Evolutionary conservation across 805 yeast species (phyloP).

Genomic region (Saturnispora serradocipensis): DNA sequence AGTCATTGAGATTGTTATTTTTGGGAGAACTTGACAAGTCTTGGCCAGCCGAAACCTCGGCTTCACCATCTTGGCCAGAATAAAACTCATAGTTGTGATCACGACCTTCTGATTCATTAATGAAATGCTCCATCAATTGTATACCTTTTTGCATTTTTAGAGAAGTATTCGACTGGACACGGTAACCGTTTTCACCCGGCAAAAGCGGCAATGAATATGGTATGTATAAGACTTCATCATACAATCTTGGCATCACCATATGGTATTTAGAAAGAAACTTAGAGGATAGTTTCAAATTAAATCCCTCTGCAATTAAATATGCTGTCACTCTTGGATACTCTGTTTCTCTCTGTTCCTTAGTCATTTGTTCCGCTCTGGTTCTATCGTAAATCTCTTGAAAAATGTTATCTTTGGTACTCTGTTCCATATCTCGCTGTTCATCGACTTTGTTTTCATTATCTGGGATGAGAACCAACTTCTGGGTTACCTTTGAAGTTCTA

Average conservation of each 20-base stretch:
- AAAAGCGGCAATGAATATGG: constrained; percentile 81
- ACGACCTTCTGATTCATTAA: constrained; percentile 72
- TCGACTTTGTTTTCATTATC: constrained; percentile 30
- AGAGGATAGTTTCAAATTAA: constrained; percentile 54
- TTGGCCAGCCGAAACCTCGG: constrained; percentile 16
- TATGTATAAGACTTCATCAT: constrained; percentile 89
- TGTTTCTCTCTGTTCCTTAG: constrained; percentile 49
- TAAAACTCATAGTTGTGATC: constrained; percentile 91
- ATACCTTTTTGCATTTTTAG: constrained; percentile 31
- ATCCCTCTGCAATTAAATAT: constrained; percentile 78
- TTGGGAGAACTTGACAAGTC: constrained; percentile 6
- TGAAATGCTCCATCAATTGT: constrained; percentile 60
- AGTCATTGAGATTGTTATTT: constrained; percentile 32
- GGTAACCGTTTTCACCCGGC: constrained; percentile 73
- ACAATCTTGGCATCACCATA: constrained; percentile 75
- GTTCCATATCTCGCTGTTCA: constrained; percentile 10
- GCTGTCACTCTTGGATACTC: constrained; percentile 84
- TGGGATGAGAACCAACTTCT: constrained; percentile 81
- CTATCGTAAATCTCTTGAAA: constrained; percentile 24
- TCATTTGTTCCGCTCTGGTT: constrained; percentile 45
- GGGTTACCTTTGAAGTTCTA: constrained; percentile 79
- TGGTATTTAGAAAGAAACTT: constrained; percentile 61
- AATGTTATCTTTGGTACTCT: constrained; percentile 29
- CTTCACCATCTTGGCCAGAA: constrained; percentile 57
- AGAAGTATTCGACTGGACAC: constrained; percentile 62